Percentiles rank a stretch among this genome's conserved stretches.
Conservation (phyloP, 257 asterid genomes). For the Solanum clarkiae region DNA sequence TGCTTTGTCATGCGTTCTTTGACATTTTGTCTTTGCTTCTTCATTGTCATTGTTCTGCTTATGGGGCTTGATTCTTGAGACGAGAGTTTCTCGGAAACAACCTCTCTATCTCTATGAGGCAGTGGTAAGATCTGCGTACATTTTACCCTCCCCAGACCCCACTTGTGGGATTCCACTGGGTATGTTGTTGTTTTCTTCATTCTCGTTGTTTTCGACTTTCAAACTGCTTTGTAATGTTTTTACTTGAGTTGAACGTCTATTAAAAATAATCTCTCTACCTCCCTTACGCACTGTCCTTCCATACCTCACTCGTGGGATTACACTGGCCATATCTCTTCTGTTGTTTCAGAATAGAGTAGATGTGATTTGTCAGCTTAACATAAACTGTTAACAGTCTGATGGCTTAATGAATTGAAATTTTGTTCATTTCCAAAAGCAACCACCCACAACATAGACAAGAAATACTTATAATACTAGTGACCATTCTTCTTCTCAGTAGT, state of each 20-base stretch:
- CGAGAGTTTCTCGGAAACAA: too few species aligned
- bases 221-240: neutral
- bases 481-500: neutral
- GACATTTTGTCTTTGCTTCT: neutral
- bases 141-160: too few species aligned
- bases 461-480: neutral
- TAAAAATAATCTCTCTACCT: neutral
- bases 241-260: neutral
- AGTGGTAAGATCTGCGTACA: too few species aligned
- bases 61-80: too few species aligned
- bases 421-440: neutral
- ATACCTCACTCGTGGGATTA: neutral
- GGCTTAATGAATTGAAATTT: neutral
- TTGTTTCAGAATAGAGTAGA: neutral
- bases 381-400: neutral
- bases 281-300: rapidly evolving
- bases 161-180: too few species aligned
- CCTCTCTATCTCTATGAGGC: too few species aligned
- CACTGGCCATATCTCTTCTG: neutral
- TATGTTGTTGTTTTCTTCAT: too few species aligned
- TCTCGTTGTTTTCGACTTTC: neutral
- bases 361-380: neutral
- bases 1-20: neutral
- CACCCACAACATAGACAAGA: neutral
- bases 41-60: neutral